A percentile compares a stretch with the other conserved stretches of the same genome.
These are phyloP conservation scores for Cercospora berteroae DNA, from an alignment of 2,329 filamentous ascomycete genomes.

Conservation along the genomic window DNA sequence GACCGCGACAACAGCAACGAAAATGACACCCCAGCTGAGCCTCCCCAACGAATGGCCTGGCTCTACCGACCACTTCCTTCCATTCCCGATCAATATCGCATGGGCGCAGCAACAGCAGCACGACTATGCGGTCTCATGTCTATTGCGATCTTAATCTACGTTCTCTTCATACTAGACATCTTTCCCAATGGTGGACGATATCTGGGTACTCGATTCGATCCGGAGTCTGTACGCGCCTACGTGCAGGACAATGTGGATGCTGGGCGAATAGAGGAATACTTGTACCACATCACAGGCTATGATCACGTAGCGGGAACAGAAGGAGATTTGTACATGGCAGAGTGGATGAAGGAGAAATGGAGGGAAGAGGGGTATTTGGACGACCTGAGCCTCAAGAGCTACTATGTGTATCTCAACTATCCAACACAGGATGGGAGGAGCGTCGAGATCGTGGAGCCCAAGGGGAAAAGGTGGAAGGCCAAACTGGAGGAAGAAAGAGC, in stretches of 20 bases:
- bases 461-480: slow-evolving; percentile 68
- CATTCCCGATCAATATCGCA: slow-evolving; percentile 49
- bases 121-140: slow-evolving; percentile 72
- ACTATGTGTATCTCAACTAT: slow-evolving; percentile 83
- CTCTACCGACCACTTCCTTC: slow-evolving; percentile 36
- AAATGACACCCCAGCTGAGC: slow-evolving; percentile 8
- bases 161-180: slow-evolving; percentile 81
- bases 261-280: slow-evolving; percentile 60
- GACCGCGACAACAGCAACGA: slow-evolving; percentile 16
- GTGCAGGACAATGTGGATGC: slow-evolving; percentile 72
- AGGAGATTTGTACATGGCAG: slow-evolving; percentile 80
- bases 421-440: slow-evolving; percentile 72
- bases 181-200: slow-evolving; percentile 68
- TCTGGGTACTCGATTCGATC: slow-evolving; percentile 71
- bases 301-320: slow-evolving; percentile 93
- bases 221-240: slow-evolving; percentile 74
- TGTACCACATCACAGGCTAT: slow-evolving; percentile 75
- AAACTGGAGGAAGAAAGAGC: slow-evolving; percentile 77
- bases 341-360: slow-evolving; percentile 81
- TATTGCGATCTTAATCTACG: slow-evolving; percentile 74
- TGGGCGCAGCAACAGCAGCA: slow-evolving; percentile 66
- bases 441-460: slow-evolving; percentile 75
- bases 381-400: slow-evolving; percentile 69
- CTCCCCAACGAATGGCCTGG: slow-evolving; percentile 22
- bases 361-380: slow-evolving; percentile 64